These are phyloP conservation scores for Ceratobasidium papillatum DNA, from an alignment of 1,284 basidiomycete species.

Conservation along the genomic window DNA sequence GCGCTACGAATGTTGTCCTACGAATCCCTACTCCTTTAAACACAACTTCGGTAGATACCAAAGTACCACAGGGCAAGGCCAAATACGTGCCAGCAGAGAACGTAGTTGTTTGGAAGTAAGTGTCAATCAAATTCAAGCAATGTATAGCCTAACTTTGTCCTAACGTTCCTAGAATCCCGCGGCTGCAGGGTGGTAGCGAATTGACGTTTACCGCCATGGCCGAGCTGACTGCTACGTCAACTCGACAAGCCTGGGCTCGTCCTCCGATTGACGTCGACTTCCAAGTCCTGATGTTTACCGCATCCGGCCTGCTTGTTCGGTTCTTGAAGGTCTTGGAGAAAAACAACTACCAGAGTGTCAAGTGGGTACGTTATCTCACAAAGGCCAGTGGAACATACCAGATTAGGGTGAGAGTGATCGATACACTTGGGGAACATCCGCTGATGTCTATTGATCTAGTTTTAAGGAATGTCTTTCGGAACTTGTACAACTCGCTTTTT, in stretches of 20 bases:
- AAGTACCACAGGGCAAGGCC: slow-evolving; percentile 91
- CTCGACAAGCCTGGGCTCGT: slow-evolving; percentile 93
- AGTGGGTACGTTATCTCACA: slow-evolving; percentile 91
- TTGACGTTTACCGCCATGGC: slow-evolving; percentile 87
- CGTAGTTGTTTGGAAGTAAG: slow-evolving; percentile 96
- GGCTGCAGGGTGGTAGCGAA: slow-evolving; percentile 93
- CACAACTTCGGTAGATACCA: slow-evolving; percentile 90
- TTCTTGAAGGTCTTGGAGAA: slow-evolving; percentile 99
- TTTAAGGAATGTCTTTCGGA: neutral
- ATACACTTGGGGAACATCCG: neutral
- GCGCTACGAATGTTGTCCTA: slow-evolving; percentile 90
- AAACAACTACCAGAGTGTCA: slow-evolving; percentile 89
- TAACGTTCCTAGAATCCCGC: slow-evolving; percentile 72
- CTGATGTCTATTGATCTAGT: neutral
- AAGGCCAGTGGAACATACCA: slow-evolving; percentile 89
- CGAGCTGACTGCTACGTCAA: slow-evolving; percentile 84
- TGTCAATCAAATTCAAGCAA: slow-evolving; percentile 45
- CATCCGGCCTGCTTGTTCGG: slow-evolving; percentile 93
- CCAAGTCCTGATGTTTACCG: slow-evolving; percentile 97
- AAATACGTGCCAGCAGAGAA: slow-evolving; percentile 97
- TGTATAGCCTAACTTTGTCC: neutral
- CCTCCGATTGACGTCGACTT: slow-evolving; percentile 99
- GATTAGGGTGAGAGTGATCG: slow-evolving; percentile 68
- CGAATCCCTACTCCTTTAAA: slow-evolving; percentile 96
- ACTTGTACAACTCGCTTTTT: slow-evolving; percentile 8